These are phyloP conservation scores for Trichosporon sp. DNA, from an alignment of 1,284 basidiomycete genomes.

Conservation along the genomic window DNA sequence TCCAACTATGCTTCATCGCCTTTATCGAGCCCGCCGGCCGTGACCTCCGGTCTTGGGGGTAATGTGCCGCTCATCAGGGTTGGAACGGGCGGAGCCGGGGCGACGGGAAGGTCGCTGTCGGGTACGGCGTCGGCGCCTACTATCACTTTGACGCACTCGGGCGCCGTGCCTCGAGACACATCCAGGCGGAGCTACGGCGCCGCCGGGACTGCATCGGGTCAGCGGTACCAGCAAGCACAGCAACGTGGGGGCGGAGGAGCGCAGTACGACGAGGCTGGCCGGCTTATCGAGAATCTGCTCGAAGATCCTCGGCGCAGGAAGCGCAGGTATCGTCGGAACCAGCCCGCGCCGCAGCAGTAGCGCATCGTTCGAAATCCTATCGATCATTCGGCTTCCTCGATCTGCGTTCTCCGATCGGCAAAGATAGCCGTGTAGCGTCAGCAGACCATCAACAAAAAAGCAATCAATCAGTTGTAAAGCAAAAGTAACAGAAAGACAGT, in stretches of 20 bases:
- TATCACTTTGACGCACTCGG: background rate
- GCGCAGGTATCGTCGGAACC: background rate
- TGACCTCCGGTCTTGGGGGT: too few species aligned
- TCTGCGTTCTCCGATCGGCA: too few species aligned
- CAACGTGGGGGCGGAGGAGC: background rate
- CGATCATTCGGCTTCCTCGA: too few species aligned
- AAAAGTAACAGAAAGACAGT: too few species aligned
- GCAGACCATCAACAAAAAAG: too few species aligned
- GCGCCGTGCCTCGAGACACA: background rate
- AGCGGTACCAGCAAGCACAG: background rate
- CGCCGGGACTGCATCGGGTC: background rate
- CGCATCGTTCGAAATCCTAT: too few species aligned
- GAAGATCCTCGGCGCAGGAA: background rate
- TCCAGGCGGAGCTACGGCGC: background rate
- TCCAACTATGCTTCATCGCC: background rate
- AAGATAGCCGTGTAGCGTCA: too few species aligned
- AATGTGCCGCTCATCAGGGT: too few species aligned
- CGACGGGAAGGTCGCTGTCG: background rate
- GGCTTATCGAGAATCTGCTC: background rate
- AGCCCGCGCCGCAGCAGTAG: background rate
- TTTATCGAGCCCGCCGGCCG: background rate
- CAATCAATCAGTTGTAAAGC: background rate
- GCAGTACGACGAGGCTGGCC: background rate
- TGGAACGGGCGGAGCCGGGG: background rate
- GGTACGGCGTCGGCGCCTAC: background rate